phyloP scores from a whole-genome alignment of 2,329 filamentous ascomycete genomes.

The Delphinella strobiligena region DNA sequence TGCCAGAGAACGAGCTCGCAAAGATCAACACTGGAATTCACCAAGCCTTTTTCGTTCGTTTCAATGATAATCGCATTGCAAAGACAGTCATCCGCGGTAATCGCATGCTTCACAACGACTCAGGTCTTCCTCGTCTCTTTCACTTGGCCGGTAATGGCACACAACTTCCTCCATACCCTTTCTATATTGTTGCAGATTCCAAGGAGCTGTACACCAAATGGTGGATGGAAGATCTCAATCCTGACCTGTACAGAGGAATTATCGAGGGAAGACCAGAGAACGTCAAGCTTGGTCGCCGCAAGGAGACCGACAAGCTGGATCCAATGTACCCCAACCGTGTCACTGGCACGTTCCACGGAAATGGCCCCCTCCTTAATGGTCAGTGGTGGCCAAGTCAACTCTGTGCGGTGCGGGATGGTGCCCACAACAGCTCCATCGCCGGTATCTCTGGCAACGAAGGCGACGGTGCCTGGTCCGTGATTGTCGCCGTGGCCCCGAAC shows the following conservation, averaged over 20 bases:
- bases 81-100: conserved; percentile 21
- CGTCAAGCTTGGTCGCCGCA: conserved; percentile 7
- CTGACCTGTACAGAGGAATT: conserved; percentile 36
- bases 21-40: conserved; percentile 26
- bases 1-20: conserved; percentile 12
- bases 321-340: conserved; percentile 13
- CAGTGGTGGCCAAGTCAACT: conserved; percentile 46
- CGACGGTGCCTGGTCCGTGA: conserved; percentile 42
- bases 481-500: conserved; percentile 33
- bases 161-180: conserved; percentile 23
- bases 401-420: conserved; percentile 39
- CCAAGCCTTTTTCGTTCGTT: conserved; percentile 23
- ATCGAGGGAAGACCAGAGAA: conserved; percentile 11
- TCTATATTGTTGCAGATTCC: conserved; percentile 36
- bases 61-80: conserved; percentile 14
- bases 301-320: conserved; percentile 13
- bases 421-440: conserved; percentile 36
- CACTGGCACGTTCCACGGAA: conserved; percentile 24
- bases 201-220: conserved; percentile 35
- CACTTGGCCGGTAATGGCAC: conserved; percentile 6
- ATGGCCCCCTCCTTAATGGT: conserved; percentile 30
- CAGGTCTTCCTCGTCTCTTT: conserved; percentile 32
- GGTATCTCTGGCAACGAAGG: conserved; percentile 39
- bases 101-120: conserved; percentile 23
- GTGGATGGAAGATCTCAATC: conserved; percentile 28